These are phyloP conservation scores for Clonostachys rosea DNA, from an alignment of 2,329 filamentous ascomycete species.

Conservation along the genomic window DNA sequence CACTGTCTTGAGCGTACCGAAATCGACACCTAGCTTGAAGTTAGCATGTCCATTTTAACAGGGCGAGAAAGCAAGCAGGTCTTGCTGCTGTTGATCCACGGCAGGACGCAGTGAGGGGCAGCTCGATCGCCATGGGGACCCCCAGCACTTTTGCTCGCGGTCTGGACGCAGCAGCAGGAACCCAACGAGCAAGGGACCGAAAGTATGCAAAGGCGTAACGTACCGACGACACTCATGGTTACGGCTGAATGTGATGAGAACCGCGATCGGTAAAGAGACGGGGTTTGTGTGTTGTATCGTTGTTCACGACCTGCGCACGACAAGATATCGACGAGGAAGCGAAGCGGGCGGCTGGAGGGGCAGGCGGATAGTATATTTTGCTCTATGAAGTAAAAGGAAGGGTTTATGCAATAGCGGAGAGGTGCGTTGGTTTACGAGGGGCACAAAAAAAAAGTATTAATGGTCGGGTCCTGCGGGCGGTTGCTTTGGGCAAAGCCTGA, in stretches of 20 bases:
- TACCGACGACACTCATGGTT: slow-evolving; percentile 54
- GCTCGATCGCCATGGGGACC: slow-evolving; percentile 1
- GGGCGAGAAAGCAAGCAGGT: not conserved
- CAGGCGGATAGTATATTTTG: not conserved
- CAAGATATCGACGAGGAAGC: not conserved
- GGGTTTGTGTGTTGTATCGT: not conserved
- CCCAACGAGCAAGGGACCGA: not conserved
- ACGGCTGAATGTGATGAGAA: slow-evolving; percentile 10
- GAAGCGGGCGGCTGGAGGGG: not conserved
- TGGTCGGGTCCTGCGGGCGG: not conserved
- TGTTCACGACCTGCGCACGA: not conserved
- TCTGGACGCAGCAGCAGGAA: not conserved
- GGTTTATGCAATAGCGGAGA: not conserved
- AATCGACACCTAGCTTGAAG: slow-evolving; percentile 66
- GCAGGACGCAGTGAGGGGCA: slow-evolving; percentile 1
- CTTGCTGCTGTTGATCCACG: not conserved
- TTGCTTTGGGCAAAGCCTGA: not conserved
- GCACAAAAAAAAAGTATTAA: not conserved
- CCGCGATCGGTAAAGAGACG: no score
- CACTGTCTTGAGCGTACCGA: slow-evolving; percentile 95
- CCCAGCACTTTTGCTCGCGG: not conserved
- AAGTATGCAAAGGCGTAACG: slow-evolving; percentile 13
- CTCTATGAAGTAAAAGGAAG: slow-evolving; percentile 3
- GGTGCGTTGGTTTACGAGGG: not conserved
- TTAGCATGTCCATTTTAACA: not conserved